Evolutionary conservation across 2,329 filamentous ascomycete genomes (phyloP).

Genomic region (Graphilbum sp.): DNA sequence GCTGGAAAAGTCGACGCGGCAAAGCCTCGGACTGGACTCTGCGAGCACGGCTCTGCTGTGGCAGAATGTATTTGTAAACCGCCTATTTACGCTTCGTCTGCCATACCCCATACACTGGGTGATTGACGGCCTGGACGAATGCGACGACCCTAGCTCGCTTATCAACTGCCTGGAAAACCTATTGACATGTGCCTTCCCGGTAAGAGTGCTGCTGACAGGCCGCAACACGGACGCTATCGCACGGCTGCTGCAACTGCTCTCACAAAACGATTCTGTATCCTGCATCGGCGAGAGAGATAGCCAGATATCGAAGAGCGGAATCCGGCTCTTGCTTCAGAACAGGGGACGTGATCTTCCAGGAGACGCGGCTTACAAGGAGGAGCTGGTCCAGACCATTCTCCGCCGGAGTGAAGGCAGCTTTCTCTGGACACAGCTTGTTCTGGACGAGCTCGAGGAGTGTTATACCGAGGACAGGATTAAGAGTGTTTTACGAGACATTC

Average conservation of each 20-base stretch:
- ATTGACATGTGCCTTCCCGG: background rate
- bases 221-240: background rate
- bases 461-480: background rate
- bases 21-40: background rate
- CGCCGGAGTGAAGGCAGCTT: background rate
- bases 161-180: background rate
- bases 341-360: background rate
- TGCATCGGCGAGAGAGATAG: no score
- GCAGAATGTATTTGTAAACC: background rate
- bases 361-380: background rate
- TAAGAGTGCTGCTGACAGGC: background rate
- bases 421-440: conserved; percentile 1
- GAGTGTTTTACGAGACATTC: background rate
- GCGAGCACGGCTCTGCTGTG: background rate
- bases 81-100: background rate
- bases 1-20: background rate
- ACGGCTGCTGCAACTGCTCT: no score
- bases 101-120: background rate
- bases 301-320: background rate
- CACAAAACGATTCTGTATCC: no score
- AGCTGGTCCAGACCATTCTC: background rate
- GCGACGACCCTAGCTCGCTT: background rate
- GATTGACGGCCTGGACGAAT: conserved; percentile 3
- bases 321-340: background rate
- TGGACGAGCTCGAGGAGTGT: background rate